Percentiles rank a stretch among this genome's conserved stretches.
Evolutionary conservation across 139 green algal genomes (phyloP).

Genomic region (Nannochloris sp.): DNA sequence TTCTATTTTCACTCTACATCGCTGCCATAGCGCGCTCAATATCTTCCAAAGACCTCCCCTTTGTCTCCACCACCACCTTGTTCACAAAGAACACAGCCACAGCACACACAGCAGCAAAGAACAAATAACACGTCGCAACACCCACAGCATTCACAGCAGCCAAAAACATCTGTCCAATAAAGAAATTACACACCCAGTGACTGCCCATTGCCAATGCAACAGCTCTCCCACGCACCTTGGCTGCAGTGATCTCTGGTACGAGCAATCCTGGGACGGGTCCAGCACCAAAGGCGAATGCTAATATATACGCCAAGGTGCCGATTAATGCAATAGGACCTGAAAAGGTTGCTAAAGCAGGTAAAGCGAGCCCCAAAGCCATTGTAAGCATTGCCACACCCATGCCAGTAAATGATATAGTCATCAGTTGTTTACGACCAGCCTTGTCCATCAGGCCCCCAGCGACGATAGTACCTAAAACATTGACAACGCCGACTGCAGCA

Average conservation of each 20-base stretch:
- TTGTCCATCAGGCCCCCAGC: conserved; percentile 73
- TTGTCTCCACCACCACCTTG: conserved; percentile 65
- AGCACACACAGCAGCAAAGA: conserved; percentile 67
- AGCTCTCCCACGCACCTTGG: conserved; percentile 29
- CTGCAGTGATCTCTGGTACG: conserved; percentile 81
- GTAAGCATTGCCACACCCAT: conserved; percentile 64
- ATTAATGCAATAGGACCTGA: conserved; percentile 52
- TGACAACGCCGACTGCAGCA: conserved; percentile 79
- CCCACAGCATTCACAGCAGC: conserved; percentile 46
- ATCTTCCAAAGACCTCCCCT: conserved; percentile 70
- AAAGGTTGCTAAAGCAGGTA: conserved; percentile 48
- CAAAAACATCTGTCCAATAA: conserved; percentile 78
- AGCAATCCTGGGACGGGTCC: conserved; percentile 88
- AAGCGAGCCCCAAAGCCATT: conserved; percentile 69
- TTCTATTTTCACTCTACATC: neutral
- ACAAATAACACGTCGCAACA: conserved; percentile 51
- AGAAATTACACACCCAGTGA: conserved; percentile 84
- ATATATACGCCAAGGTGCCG: conserved; percentile 84
- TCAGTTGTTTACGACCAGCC: conserved; percentile 76
- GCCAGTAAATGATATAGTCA: conserved; percentile 63
- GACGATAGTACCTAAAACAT: conserved; percentile 81
- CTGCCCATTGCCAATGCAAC: conserved; percentile 50
- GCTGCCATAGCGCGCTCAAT: conserved; percentile 55
- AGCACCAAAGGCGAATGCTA: conserved; percentile 80
- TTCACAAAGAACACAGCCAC: conserved; percentile 44